Conservation (phyloP, 441 rosid species). For the Hura crepitans region DNA sequence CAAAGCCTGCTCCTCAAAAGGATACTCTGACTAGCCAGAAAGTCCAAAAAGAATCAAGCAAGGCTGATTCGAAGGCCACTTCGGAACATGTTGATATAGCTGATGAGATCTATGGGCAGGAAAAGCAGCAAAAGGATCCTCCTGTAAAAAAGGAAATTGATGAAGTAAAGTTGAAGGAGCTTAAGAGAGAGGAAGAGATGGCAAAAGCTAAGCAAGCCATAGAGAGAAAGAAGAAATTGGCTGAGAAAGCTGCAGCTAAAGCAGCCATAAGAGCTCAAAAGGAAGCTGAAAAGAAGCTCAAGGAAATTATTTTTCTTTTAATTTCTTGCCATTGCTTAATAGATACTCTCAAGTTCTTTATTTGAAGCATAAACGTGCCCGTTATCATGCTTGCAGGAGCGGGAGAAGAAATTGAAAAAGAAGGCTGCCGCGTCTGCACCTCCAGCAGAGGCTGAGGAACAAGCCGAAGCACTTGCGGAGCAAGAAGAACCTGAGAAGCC, state of each 20-base stretch:
- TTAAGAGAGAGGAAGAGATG: conserved; percentile 72
- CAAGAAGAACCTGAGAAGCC: conserved; percentile 44
- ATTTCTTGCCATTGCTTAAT: neutral
- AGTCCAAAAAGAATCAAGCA: conserved; percentile 40
- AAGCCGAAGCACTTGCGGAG: conserved; percentile 33
- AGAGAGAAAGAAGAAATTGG: conserved; percentile 94
- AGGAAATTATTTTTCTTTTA: conserved; percentile 43
- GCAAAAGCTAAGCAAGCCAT: conserved; percentile 73
- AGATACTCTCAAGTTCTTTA: neutral
- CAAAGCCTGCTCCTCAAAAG: conserved; percentile 36
- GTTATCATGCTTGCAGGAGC: conserved; percentile 47
- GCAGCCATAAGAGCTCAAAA: conserved; percentile 75
- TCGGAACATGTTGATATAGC: conserved; percentile 30
- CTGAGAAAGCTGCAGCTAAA: conserved; percentile 82
- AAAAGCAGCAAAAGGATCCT: conserved; percentile 34
- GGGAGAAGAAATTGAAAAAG: conserved; percentile 82
- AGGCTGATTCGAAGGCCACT: conserved; percentile 33
- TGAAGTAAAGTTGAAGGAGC: conserved; percentile 65
- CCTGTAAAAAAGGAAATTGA: conserved; percentile 43
- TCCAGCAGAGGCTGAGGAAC: conserved; percentile 37
- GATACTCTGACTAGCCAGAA: conserved; percentile 34
- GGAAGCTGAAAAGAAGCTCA: conserved; percentile 88
- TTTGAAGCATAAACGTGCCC: conserved; percentile 6
- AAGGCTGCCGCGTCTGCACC: conserved; percentile 43
- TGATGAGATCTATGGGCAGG: conserved; percentile 40